Evolutionary conservation across 306 rosid genomes (phyloP).

Genomic region (Sophora flavescens): DNA sequence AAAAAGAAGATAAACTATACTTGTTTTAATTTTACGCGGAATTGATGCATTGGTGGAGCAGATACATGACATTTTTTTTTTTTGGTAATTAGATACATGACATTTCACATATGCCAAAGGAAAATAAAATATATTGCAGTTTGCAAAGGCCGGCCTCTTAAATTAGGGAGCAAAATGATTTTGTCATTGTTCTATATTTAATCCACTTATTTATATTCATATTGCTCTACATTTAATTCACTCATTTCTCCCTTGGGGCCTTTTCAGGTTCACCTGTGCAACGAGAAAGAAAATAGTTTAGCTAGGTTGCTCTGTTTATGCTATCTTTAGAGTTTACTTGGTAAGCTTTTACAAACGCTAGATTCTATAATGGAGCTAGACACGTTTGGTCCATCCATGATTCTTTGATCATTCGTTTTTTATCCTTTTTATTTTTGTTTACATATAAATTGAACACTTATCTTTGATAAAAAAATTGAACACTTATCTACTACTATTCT

Average conservation of each 20-base stretch:
- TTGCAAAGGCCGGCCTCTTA: background rate
- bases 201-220: background rate
- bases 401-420: background rate
- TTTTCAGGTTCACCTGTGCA: background rate
- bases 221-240: background rate
- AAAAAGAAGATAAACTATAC: no score
- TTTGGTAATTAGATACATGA: background rate
- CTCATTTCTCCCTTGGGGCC: background rate
- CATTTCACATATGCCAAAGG: background rate
- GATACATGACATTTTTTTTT: background rate
- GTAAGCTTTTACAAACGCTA: background rate
- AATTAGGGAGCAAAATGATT: background rate
- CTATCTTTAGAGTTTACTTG: background rate
- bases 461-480: no score
- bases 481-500: no score
- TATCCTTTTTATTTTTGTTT: background rate
- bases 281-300: background rate
- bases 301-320: background rate
- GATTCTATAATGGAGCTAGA: no score
- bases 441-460: no score
- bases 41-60: background rate
- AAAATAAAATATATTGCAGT: background rate
- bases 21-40: no score
- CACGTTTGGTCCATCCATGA: no score
- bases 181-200: background rate